phyloP scores from a whole-genome alignment of 208 protist genomes.

The Kentomonas sorsogonicus region DNA sequence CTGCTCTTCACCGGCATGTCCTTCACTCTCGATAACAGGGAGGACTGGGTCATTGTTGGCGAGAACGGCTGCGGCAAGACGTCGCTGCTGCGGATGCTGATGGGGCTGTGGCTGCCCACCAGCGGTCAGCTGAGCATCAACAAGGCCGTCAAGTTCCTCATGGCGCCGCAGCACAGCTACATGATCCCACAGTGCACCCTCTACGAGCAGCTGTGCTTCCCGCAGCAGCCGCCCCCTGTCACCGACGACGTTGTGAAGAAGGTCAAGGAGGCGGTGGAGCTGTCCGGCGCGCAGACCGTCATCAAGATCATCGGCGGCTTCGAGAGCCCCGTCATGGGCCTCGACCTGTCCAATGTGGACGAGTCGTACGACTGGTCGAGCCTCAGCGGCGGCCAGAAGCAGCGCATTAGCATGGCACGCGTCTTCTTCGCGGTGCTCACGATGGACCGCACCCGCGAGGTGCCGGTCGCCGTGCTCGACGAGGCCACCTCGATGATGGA shows the following conservation, averaged over 20 bases:
- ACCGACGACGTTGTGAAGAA: constrained; percentile 22
- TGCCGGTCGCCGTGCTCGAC: constrained; percentile 71
- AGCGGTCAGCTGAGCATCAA: constrained; percentile 41
- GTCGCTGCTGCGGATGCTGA: constrained; percentile 78
- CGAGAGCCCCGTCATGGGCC: constrained; percentile 58
- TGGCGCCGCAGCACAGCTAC: constrained; percentile 79
- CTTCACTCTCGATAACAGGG: constrained; percentile 41
- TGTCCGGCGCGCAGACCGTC: constrained; percentile 69
- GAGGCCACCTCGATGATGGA: constrained; percentile 89
- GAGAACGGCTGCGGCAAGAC: constrained; percentile 86
- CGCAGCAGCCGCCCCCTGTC: constrained; percentile 19
- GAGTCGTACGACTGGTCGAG: constrained; percentile 75
- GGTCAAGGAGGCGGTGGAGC: constrained; percentile 51
- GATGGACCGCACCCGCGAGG: constrained; percentile 48
- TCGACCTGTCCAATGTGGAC: constrained; percentile 35
- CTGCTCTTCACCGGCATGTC: constrained; percentile 57
- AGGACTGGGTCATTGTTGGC: constrained; percentile 81
- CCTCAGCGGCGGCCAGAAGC: constrained; percentile 84
- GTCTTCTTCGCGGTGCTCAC: constrained; percentile 78
- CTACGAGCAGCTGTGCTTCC: constrained; percentile 81
- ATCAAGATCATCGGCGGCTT: constrained; percentile 67
- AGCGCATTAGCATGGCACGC: constrained; percentile 81
- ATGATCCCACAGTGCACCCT: constrained; percentile 79
- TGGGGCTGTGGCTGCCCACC: constrained; percentile 66
- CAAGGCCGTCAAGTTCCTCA: constrained; percentile 38